Percentiles rank a stretch among this genome's conserved stretches.
Conservation (phyloP, 768 basidiomycete species). For the Suillus americanus region DNA sequence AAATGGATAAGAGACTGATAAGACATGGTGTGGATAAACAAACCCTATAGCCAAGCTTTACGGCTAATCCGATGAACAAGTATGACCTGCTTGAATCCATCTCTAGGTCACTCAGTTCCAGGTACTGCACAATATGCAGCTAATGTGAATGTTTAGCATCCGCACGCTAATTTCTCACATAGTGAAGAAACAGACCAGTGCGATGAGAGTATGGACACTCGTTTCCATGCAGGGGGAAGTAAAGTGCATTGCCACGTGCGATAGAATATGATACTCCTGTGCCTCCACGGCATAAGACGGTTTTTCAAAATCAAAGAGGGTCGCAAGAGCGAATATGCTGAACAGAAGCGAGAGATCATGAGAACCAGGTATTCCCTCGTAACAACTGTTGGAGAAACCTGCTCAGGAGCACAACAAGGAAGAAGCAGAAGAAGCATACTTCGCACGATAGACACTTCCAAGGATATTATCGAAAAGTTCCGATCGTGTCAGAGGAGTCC, state of each 20-base stretch:
- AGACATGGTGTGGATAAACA: conserved; percentile 20
- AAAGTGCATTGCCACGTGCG: conserved; percentile 51
- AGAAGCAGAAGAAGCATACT: conserved; percentile 34
- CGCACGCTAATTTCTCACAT: conserved; percentile 15
- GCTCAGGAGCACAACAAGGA: background rate
- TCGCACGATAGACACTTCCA: conserved; percentile 50
- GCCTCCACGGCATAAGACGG: conserved; percentile 53
- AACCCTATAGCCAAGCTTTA: conserved; percentile 61
- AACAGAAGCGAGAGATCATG: conserved; percentile 64
- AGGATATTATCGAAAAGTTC: conserved; percentile 61
- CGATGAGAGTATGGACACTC: conserved; percentile 55
- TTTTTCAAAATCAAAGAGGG: conserved; percentile 54
- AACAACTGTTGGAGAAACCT: conserved; percentile 32
- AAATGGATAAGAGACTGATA: conserved; percentile 5
- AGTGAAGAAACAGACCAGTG: conserved; percentile 44
- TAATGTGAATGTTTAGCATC: conserved; percentile 14
- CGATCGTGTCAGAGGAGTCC: conserved; percentile 49
- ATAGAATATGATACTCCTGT: conserved; percentile 61
- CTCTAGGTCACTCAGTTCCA: conserved; percentile 56
- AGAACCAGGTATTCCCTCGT: conserved; percentile 38
- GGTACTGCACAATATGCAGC: conserved; percentile 46
- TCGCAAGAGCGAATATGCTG: conserved; percentile 62
- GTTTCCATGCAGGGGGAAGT: conserved; percentile 45
- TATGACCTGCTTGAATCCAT: conserved; percentile 50
- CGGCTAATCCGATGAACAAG: conserved; percentile 57